Evolutionary conservation across 495 filamentous ascomycete genomes (phyloP), one percentile per base, ranked within the genome.

Genomic region (Penicillium bovifimosum): DNA sequence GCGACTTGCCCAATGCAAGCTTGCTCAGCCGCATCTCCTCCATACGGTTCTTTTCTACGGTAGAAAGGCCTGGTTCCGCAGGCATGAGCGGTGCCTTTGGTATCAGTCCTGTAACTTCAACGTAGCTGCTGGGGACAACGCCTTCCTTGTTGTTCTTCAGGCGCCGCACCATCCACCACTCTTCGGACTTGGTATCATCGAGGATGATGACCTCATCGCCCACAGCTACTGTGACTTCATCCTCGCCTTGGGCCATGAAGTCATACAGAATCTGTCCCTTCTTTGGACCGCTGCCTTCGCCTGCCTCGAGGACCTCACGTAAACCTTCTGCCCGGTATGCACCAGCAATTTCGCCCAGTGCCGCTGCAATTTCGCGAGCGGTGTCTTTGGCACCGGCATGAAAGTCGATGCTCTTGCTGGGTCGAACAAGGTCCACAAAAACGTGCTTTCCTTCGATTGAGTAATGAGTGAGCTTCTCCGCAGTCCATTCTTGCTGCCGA

Each of bases 381-480:
- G 91, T 96, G 66, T 97, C 91, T 67, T 97, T 99, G 9, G 93
- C 90, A 14, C 93, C 93, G 26, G 93, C 95, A 67, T 99, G 93
- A 54, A 99, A 91, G 68, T 99, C 93, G 43, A 96, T 71, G 61
- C 90, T 96, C 71, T 88, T 96, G 64, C 87, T 95, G 8, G 93
- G 93, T 31, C 86, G 75, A 35, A 96, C 84, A 31, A 97, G 77
- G 64, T 97, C 93, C 54, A 99, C 73, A 63, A 99, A 99, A 13
- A 99, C 87, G 68, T 97, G 93, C 65, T 99, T 99, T 13, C 91
- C 92, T 75, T 99, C 93, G 40, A 95, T 88, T 9, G 90, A 95
- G 71, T 99, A 97, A 67, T 95, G 87, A 13, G 84, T 88, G 67
- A 99, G 83, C 65, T 89, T 92, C 29, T 96, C 90, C 0, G 91